These are phyloP conservation scores for Neofusicoccum umdonicola DNA, from an alignment of 2,329 filamentous ascomycete genomes.

Conservation along the genomic window DNA sequence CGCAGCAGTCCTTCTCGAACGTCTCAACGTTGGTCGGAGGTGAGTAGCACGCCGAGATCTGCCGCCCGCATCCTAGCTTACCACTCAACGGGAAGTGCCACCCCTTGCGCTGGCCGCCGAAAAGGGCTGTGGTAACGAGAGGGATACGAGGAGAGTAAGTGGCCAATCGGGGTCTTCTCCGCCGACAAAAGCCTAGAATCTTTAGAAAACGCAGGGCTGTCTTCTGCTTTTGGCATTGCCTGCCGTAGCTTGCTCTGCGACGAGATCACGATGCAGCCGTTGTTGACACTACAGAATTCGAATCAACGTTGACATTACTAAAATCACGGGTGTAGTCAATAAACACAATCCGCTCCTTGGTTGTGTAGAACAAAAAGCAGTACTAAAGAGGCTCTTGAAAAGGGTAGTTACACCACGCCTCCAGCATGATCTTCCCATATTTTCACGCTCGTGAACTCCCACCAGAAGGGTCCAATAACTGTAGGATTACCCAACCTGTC, in stretches of 20 bases:
- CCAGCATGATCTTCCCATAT: conserved; percentile 10
- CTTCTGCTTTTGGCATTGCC: no score
- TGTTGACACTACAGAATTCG: no score
- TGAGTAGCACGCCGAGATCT: neutral
- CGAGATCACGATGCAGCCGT: no score
- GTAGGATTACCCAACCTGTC: conserved; percentile 14
- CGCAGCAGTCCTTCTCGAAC: neutral
- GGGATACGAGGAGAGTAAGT: neutral
- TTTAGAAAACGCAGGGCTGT: no score
- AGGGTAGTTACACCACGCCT: conserved; percentile 13
- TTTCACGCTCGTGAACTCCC: conserved; percentile 7
- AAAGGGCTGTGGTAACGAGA: neutral
- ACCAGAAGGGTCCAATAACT: conserved; percentile 10
- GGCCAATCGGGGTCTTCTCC: neutral
- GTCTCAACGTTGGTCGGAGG: neutral
- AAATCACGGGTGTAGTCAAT: neutral
- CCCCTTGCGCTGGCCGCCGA: neutral
- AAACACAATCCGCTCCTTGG: neutral
- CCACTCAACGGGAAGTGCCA: neutral
- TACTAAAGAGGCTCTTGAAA: conserved; percentile 13
- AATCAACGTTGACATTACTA: neutral
- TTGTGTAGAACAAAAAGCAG: neutral
- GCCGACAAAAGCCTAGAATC: no score
- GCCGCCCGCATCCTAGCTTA: neutral
- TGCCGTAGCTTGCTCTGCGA: no score